These are phyloP conservation scores for Begonia fuchsioides DNA, from an alignment of 306 rosid species.

Conservation along the genomic window DNA sequence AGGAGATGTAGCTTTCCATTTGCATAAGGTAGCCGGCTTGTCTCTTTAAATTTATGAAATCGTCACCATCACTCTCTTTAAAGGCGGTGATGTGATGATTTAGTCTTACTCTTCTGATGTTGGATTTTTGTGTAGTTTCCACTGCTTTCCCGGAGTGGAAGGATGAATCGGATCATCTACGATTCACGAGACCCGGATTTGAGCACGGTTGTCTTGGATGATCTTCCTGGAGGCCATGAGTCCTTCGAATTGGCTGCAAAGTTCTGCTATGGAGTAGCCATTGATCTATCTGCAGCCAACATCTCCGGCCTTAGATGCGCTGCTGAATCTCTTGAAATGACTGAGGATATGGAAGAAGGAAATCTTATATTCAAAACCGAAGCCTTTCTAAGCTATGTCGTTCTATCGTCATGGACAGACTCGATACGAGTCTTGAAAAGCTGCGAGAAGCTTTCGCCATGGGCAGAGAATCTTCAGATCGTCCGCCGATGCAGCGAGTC, in stretches of 20 bases:
- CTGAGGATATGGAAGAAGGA: conserved; percentile 89
- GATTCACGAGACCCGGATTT: conserved; percentile 55
- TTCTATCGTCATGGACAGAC: conserved; percentile 91
- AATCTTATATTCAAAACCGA: conserved; percentile 94
- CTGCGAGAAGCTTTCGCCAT: conserved; percentile 87
- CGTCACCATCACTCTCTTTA: no score
- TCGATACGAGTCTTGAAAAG: conserved; percentile 85
- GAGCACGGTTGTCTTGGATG: conserved; percentile 60
- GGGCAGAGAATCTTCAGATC: conserved; percentile 94
- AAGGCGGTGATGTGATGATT: no score
- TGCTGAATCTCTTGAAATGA: conserved; percentile 25
- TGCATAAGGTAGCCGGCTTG: conserved; percentile 55
- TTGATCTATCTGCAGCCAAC: conserved; percentile 88
- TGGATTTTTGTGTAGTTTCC: conserved; percentile 31
- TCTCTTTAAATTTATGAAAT: no score
- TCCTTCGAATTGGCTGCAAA: conserved; percentile 19
- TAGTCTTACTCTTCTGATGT: no score
- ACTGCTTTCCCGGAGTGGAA: conserved; percentile 84
- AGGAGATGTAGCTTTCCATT: conserved; percentile 52
- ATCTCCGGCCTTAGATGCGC: conserved; percentile 95
- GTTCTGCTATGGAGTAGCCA: conserved; percentile 84
- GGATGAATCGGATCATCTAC: conserved; percentile 67
- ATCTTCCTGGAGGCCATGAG: conserved; percentile 82
- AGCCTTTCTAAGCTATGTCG: conserved; percentile 94
- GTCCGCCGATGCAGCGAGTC: conserved; percentile 93